Conservation (phyloP, 352 stramenopile species). For the Phytopythium kandeliae region DNA sequence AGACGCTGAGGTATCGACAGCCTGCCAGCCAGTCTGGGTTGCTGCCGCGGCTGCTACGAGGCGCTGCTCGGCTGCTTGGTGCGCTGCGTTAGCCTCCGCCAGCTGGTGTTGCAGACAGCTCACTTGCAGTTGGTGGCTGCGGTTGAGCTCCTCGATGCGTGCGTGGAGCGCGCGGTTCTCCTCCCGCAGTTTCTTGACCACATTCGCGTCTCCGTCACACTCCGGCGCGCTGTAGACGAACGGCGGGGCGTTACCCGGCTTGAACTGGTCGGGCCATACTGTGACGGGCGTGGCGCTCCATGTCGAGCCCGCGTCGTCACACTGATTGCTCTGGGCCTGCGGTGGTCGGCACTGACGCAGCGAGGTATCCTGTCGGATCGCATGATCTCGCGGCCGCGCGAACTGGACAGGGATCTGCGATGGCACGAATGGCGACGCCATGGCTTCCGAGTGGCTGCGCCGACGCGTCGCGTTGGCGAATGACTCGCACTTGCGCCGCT, state of each 20-base stretch:
- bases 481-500: neutral
- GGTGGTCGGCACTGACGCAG: neutral
- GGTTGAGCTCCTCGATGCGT: neutral
- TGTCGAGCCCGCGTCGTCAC: neutral
- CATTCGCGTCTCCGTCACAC: neutral
- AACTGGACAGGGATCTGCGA: neutral
- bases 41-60: neutral
- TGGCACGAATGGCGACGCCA: neutral
- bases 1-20: neutral
- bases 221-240: neutral
- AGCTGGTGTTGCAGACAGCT: constrained; percentile 1
- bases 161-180: constrained; percentile 2
- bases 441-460: neutral
- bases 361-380: neutral
- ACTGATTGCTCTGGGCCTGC: constrained; percentile 3
- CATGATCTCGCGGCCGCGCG: neutral
- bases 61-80: neutral
- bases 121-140: neutral
- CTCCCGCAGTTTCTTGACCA: constrained; percentile 6
- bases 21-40: neutral
- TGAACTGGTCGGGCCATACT: neutral
- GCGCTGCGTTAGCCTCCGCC: neutral
- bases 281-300: neutral
- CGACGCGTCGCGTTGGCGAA: neutral
- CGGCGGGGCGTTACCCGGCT: neutral